Percentiles rank a stretch among this genome's conserved stretches.
These are phyloP conservation scores for Malus hybrid DNA, from an alignment of 331 rosid genomes.

Conservation along the genomic window DNA sequence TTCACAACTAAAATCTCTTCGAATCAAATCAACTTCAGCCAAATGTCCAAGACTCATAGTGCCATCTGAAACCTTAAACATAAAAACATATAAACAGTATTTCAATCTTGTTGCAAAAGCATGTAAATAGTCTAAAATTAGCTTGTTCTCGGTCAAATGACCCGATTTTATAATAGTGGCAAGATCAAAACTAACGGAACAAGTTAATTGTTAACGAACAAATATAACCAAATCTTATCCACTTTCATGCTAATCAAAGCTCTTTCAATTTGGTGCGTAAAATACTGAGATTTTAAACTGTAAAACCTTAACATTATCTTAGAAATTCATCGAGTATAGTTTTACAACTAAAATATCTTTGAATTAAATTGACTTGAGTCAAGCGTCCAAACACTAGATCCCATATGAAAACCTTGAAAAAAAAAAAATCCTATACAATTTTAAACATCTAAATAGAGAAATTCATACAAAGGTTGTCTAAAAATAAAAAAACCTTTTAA, in stretches of 20 bases:
- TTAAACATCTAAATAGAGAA: not conserved
- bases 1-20: not conserved
- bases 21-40: not conserved
- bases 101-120: no score
- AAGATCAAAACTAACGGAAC: not conserved
- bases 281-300: fast-evolving
- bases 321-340: not conserved
- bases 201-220: not conserved
- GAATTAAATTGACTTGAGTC: not conserved
- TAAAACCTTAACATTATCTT: not conserved
- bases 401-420: not conserved
- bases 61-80: no score
- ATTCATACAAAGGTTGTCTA: not conserved
- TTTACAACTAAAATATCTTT: not conserved
- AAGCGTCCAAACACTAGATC: not conserved
- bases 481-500: not conserved
- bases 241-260: not conserved
- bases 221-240: not conserved
- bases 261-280: not conserved
- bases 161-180: not conserved
- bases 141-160: not conserved
- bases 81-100: no score
- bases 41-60: no score
- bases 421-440: not conserved
- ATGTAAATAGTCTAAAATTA: no score